phyloP scores from a whole-genome alignment of 202 grass and related monocot species.

The Hordeum pubiflorum region DNA sequence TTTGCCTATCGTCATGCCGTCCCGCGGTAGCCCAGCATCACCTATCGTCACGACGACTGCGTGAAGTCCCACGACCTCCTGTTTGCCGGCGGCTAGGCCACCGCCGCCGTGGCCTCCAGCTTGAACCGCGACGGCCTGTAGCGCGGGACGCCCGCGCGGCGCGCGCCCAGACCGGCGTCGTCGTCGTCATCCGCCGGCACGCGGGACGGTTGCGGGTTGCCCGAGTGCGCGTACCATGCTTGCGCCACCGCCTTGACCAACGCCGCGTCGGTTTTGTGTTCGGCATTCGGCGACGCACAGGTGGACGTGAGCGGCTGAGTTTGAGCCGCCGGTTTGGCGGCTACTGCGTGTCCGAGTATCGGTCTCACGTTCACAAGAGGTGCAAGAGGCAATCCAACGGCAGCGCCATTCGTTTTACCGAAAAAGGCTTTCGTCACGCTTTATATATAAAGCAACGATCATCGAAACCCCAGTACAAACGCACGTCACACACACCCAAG shows the following conservation, averaged over 20 bases:
- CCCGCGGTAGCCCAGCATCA: too few relatives aligned
- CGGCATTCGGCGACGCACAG: background rate
- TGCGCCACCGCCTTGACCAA: constrained; percentile 79
- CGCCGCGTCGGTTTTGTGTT: background rate
- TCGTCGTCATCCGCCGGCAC: background rate
- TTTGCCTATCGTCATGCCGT: too few relatives aligned
- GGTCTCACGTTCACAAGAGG: background rate
- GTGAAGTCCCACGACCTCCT: constrained; percentile 39
- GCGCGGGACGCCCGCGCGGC: background rate
- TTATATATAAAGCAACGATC: too few relatives aligned
- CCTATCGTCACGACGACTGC: constrained; percentile 15
- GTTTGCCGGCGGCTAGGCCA: background rate
- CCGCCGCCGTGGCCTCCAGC: constrained; percentile 33
- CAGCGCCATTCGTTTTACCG: background rate
- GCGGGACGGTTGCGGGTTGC: constrained; percentile 32
- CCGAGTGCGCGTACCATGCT: constrained; percentile 68
- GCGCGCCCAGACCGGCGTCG: background rate
- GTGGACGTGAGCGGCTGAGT: background rate
- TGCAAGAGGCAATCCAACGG: background rate
- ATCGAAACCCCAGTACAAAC: too few relatives aligned
- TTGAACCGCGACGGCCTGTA: constrained; percentile 56
- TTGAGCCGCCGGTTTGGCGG: background rate
- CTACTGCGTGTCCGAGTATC: background rate
- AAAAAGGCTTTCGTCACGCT: too few relatives aligned
- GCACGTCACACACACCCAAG: too few relatives aligned